Conservation (phyloP, 768 basidiomycete species). For the Tephrocybe sp. region DNA sequence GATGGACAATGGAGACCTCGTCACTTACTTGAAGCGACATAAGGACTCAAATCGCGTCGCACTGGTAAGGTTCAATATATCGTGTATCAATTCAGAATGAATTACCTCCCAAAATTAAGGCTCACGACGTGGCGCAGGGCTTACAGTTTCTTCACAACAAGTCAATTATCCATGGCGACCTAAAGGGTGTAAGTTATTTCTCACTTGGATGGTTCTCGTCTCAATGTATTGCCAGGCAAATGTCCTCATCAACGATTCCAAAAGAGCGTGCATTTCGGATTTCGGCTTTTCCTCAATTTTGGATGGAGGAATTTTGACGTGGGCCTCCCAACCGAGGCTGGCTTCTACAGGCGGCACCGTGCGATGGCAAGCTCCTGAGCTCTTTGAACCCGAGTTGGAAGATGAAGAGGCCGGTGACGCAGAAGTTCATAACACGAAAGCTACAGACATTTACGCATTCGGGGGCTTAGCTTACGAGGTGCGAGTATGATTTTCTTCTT, state of each 20-base stretch:
- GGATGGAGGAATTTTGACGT: slow-evolving; percentile 7
- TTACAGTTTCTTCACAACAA: slow-evolving; percentile 29
- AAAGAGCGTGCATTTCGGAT: slow-evolving; percentile 19
- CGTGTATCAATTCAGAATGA: neutral
- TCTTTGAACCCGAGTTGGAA: slow-evolving; percentile 10
- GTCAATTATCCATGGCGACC: slow-evolving; percentile 40
- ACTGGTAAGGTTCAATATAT: neutral
- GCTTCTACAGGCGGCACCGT: slow-evolving; percentile 8
- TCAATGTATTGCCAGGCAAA: slow-evolving; percentile 13
- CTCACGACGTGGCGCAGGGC: slow-evolving; percentile 27
- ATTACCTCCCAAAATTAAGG: slow-evolving; percentile 6
- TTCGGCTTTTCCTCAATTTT: slow-evolving; percentile 20
- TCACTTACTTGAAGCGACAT: neutral
- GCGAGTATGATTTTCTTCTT: neutral
- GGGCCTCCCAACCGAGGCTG: slow-evolving; percentile 9
- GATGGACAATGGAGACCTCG: slow-evolving; percentile 1
- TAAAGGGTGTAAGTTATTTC: slow-evolving; percentile 40
- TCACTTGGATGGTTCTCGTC: too few relatives aligned
- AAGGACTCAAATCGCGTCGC: neutral
- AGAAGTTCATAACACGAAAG: neutral
- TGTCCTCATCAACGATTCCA: slow-evolving; percentile 16
- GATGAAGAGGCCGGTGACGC: too few relatives aligned
- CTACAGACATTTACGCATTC: slow-evolving; percentile 19
- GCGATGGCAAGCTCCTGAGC: slow-evolving; percentile 20
- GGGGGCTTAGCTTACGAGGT: slow-evolving; percentile 19